Base-by-base conservation (phyloP, 805 yeast genomes). In the Zygosaccharomyces kombuchaensis region DNA sequence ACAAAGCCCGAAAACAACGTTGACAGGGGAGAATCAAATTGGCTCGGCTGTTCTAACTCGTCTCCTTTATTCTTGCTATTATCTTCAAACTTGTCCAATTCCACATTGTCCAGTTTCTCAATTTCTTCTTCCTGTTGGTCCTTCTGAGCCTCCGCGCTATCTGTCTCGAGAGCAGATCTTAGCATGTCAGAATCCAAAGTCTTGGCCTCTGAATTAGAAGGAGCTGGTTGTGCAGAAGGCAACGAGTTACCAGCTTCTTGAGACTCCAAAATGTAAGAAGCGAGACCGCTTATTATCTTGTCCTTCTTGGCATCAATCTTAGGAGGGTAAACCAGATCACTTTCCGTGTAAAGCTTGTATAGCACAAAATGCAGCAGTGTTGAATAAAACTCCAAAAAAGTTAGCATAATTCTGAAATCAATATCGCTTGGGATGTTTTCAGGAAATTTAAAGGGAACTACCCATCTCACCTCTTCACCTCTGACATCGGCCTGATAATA, bases 401-500 rank as follows among this genome's bases (percentile, higher is more conserved):
- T 91, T 61, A 88, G 75, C 99, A 93, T 93, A 72, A 93, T 88
- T 68, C 93, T 79, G 74, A 93, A 91, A 70, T 93, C 99, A 48
- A 93, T 82, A 67, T 93, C 98, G 36, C 84, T 70, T 38, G 99
- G 98, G 56, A 93, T 84, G 67, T 86, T 86, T 67, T 91, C 95
- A 14, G 99, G 96, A 73, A 90, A 93, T 68, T 89, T 93, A 77
- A 84, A 93, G 19, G 99, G 99, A 38, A 88, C 95, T 49, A 93
- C 79, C 99, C 99, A 93, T 69, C 91, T 79, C 37, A 93, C 76
- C 55, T 87, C 96, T 67, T 89, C 96, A 55, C 99, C 99, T 66
- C 78, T 82, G 38, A 93, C 81, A 51, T 66, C 78, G 27, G 96
- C 98, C 66, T 89, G 88, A 64, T 91, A 93, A 69, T 93, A 93